Percentiles rank a stretch among this genome's conserved stretches.
These are phyloP conservation scores for Aspergillus novoparasiticus DNA, from an alignment of 2,329 filamentous ascomycete genomes.

Conservation along the genomic window DNA sequence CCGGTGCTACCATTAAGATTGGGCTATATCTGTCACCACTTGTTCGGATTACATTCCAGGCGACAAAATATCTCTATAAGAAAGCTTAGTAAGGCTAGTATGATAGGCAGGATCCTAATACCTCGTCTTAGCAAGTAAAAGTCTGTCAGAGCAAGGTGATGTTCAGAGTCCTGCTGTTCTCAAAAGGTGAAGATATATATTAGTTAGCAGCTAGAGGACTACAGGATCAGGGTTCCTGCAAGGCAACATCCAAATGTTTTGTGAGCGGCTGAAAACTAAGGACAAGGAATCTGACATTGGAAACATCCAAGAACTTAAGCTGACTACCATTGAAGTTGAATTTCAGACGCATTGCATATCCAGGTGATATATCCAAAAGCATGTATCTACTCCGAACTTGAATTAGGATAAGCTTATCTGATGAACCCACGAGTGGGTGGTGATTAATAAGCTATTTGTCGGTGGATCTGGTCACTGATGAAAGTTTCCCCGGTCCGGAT, in stretches of 20 bases:
- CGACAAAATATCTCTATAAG: too few species aligned
- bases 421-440: background rate
- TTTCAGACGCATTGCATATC: background rate
- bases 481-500: background rate
- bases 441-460: background rate
- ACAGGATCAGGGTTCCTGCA: background rate
- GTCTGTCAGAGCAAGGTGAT: too few species aligned
- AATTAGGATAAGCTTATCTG: background rate
- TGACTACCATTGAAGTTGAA: background rate
- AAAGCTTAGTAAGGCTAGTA: too few species aligned
- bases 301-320: background rate
- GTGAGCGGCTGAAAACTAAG: background rate
- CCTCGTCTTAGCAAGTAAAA: too few species aligned
- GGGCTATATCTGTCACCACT: too few species aligned
- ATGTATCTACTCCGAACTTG: background rate
- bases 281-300: background rate
- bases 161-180: too few species aligned
- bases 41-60: too few species aligned
- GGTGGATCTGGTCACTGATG: background rate
- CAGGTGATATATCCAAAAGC: background rate
- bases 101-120: too few species aligned
- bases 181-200: too few species aligned
- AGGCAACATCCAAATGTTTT: background rate
- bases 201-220: too few species aligned
- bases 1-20: too few species aligned